Evolutionary conservation across 371 early-diverging fungal species (phyloP).

Genomic region (Synchytrium microbalum): DNA sequence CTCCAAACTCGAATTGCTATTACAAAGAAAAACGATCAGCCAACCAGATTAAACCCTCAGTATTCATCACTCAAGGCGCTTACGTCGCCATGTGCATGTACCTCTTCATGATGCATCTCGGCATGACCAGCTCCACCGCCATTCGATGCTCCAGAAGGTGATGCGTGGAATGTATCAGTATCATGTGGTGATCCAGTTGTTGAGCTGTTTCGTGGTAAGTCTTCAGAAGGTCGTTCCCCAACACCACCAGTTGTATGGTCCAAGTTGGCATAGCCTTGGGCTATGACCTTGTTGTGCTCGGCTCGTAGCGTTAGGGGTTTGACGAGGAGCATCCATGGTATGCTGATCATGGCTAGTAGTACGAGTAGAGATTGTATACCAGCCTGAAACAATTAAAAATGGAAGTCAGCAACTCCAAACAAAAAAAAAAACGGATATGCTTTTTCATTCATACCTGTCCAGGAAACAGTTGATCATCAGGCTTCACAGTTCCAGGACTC

Average conservation of each 20-base stretch:
- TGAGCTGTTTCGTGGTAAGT: neutral
- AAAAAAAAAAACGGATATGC: neutral
- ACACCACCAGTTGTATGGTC: neutral
- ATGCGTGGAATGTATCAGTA: neutral
- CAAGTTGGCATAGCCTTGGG: slow-evolving; percentile 54
- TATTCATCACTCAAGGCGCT: neutral
- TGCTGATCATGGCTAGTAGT: slow-evolving; percentile 76
- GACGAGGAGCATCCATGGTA: slow-evolving; percentile 98
- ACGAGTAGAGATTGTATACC: slow-evolving; percentile 80
- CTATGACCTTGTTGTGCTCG: slow-evolving; percentile 68
- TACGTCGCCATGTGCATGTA: slow-evolving; percentile 7
- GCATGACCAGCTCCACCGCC: slow-evolving; percentile 27
- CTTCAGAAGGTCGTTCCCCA: slow-evolving; percentile 2
- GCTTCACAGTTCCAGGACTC: slow-evolving; percentile 80
- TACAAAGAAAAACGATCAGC: neutral
- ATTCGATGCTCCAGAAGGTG: slow-evolving; percentile 3
- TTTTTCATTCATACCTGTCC: slow-evolving; percentile 62
- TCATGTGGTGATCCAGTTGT: neutral
- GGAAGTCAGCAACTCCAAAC: neutral
- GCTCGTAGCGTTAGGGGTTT: slow-evolving; percentile 84
- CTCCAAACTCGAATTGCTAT: slow-evolving; percentile 82
- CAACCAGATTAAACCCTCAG: slow-evolving; percentile 4
- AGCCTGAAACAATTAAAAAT: slow-evolving; percentile 39
- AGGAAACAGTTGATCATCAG: slow-evolving; percentile 63
- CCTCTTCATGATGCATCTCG: slow-evolving; percentile 19